Conservation (phyloP, 345 rosid genomes). For the Laguncularia racemosa region DNA sequence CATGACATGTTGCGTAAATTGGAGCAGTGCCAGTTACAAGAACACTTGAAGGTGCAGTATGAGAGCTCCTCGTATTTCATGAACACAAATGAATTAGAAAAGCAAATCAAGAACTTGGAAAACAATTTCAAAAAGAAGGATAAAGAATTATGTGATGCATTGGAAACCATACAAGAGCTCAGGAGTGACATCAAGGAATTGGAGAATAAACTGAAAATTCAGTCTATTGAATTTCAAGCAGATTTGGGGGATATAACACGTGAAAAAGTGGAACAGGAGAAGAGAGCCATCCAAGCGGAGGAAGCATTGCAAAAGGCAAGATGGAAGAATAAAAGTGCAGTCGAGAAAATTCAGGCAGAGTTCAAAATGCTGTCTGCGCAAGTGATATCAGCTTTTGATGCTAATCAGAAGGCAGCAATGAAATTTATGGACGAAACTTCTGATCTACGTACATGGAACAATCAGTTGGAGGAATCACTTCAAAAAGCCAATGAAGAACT, state of each 20-base stretch:
- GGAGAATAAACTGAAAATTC: conserved; percentile 32
- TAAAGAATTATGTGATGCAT: conserved; percentile 10
- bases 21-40: conserved; percentile 37
- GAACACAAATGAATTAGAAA: conserved; percentile 17
- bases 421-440: conserved; percentile 29
- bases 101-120: conserved; percentile 23
- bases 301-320: conserved; percentile 24
- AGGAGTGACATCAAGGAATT: conserved; percentile 17
- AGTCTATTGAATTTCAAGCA: conserved; percentile 20
- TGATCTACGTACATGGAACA: conserved; percentile 23
- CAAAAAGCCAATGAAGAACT: conserved; percentile 25
- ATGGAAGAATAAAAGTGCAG: conserved; percentile 24
- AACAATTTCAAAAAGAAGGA: conserved; percentile 9
- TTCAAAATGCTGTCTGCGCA: conserved; percentile 27
- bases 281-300: conserved; percentile 39
- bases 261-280: conserved; percentile 29
- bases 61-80: conserved; percentile 19
- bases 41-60: conserved; percentile 31
- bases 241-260: conserved; percentile 21
- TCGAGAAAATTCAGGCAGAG: conserved; percentile 41
- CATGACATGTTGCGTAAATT: conserved; percentile 26
- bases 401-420: conserved; percentile 34
- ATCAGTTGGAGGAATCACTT: conserved; percentile 26
- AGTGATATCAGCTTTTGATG: conserved; percentile 32
- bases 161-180: conserved; percentile 17